Percentiles rank a stretch among this genome's conserved stretches.
Conservation (phyloP, 148 eudicot genomes). For the Diospyros kaki region DNA sequence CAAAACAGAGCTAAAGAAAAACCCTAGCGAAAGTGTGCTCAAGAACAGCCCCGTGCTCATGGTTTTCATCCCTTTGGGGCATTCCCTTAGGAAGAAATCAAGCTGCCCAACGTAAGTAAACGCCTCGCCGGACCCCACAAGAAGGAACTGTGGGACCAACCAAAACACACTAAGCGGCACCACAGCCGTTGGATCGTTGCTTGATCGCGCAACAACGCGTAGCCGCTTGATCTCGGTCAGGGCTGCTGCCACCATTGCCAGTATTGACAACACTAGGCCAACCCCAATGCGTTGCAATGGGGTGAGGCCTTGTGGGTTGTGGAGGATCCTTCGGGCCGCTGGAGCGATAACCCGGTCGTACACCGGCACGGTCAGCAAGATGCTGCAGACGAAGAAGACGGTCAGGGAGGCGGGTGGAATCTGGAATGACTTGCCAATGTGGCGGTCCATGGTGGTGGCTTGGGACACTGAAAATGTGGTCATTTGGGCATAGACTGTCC, state of each 20-base stretch:
- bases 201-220: constrained; percentile 25
- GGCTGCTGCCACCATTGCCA: constrained; percentile 76
- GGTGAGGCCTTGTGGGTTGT: no score
- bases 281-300: no score
- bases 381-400: constrained; percentile 70
- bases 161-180: constrained; percentile 69
- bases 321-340: no score
- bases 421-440: constrained; percentile 52
- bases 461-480: constrained; percentile 90
- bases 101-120: constrained; percentile 85
- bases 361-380: constrained; percentile 65
- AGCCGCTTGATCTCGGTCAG: constrained; percentile 59
- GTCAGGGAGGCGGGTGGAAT: constrained; percentile 86
- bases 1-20: constrained; percentile 63
- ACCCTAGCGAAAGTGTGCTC: constrained; percentile 81
- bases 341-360: no score
- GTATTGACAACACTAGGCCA: constrained; percentile 55
- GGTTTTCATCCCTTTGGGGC: constrained; percentile 95
- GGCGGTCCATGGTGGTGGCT: constrained; percentile 86
- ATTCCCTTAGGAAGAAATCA: constrained; percentile 66
- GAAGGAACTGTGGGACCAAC: constrained; percentile 69
- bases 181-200: constrained; percentile 20
- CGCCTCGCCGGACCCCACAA: constrained; percentile 90
- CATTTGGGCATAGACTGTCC: constrained; percentile 95
- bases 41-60: constrained; percentile 87